Base-by-base conservation (phyloP, 768 basidiomycete species). In the Leucosporidium yakuticum region DNA sequence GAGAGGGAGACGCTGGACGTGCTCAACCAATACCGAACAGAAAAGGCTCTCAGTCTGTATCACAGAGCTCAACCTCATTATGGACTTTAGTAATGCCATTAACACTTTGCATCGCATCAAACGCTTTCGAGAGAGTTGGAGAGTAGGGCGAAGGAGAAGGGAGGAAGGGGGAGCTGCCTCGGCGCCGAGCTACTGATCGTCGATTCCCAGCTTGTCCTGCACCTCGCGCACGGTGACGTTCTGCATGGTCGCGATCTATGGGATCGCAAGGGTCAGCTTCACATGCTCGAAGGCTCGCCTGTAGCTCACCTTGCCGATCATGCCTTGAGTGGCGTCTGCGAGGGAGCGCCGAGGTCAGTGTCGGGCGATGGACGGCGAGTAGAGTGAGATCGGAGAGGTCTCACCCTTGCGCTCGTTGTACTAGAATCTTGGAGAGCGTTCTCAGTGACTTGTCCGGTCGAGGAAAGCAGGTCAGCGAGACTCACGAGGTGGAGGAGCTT, bases 401-500 rank as follows among this genome's bases (percentile, higher is more conserved):
- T 44, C 39, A 44, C 39, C 39, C 65, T 80, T 80, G 71, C 77
- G 76, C 59, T 79, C 78, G 59, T 80, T 79, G 73, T 80, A 80
- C 23, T 44, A 15, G 39, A 6, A 36, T 36, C 5, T 36, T 12
- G 34, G 6, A 36, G 12, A 36, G 12, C 34, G 5, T 12, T n/a
- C n/a, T n/a, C n/a, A n/a, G n/a, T n/a, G n/a, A n/a, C n/a, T n/a
- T n/a, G n/a, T n/a, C n/a, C n/a, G n/a, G n/a, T n/a, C n/a, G n/a
- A n/a, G n/a, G n/a, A n/a, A n/a, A n/a, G n/a, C n/a, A n/a, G n/a
- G n/a, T n/a, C n/a, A n/a, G n/a, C n/a, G n/a, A n/a, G n/a, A 44
- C 39, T 44, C 17, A 44, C 39, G 39, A 71, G 74, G 59, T 80
- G 78, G 21, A 78, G 65, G 8, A 77, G 70, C 56, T 77, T 60